Percentiles rank a stretch among this genome's conserved stretches.
phyloP scores from a whole-genome alignment of 2,329 filamentous ascomycete species.

The Amauroascus verrucosus region DNA sequence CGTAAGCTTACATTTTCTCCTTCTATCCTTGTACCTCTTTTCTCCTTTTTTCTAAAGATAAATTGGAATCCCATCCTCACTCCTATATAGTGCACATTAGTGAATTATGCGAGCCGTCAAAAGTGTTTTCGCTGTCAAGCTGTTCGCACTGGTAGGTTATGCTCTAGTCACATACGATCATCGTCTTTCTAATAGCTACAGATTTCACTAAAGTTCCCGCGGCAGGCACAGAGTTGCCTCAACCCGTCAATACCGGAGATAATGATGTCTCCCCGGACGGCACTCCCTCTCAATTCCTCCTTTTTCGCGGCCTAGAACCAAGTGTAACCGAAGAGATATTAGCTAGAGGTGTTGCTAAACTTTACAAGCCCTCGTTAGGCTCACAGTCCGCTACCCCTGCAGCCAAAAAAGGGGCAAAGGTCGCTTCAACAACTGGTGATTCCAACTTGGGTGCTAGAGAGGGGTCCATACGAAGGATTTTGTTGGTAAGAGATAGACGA shows the following conservation, averaged over 20 bases:
- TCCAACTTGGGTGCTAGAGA: conserved; percentile 59
- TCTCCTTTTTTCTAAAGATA: too few relatives aligned
- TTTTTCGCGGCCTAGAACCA: conserved; percentile 60
- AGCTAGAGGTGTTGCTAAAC: conserved; percentile 60
- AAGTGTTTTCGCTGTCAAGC: conserved; percentile 51
- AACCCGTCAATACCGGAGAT: conserved; percentile 43
- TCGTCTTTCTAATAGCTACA: conserved; percentile 19
- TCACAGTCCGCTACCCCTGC: conserved; percentile 29
- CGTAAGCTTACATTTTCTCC: conserved; percentile 27
- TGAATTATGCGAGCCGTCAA: conserved; percentile 48
- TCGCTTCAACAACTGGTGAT: conserved; percentile 47
- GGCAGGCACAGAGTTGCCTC: conserved; percentile 31
- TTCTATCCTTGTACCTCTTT: conserved; percentile 3
- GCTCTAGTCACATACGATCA: conserved; percentile 4
- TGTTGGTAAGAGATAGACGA: conserved; percentile 62
- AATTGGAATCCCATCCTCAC: too few relatives aligned
- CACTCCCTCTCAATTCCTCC: conserved; percentile 63
- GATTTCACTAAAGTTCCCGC: conserved; percentile 17
- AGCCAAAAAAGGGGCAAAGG: conserved; percentile 40
- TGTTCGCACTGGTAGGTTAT: conserved; percentile 42
- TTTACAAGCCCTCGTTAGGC: conserved; percentile 50
- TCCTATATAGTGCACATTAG: conserved; percentile 46
- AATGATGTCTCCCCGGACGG: conserved; percentile 46
- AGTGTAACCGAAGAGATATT: conserved; percentile 63
- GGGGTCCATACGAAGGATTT: conserved; percentile 64